Percentiles rank a stretch among this genome's conserved stretches.
Evolutionary conservation across 2,329 filamentous ascomycete genomes (phyloP).

Genomic region (Trichoderma polysporum): DNA sequence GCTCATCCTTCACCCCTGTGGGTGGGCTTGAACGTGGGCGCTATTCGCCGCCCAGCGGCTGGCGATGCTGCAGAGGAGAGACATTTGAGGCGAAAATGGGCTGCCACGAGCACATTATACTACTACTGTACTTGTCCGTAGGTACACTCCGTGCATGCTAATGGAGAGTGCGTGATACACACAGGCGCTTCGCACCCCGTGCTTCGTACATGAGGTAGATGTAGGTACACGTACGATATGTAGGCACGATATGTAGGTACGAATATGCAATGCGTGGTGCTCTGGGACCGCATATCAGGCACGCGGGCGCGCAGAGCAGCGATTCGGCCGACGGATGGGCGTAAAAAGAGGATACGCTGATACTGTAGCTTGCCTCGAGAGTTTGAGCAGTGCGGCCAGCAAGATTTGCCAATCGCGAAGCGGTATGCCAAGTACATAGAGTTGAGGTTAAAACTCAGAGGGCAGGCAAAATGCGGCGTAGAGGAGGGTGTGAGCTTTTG

Average conservation of each 20-base stretch:
- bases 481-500: neutral
- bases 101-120: neutral
- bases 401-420: neutral
- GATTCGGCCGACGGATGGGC: neutral
- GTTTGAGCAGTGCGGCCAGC: neutral
- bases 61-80: conserved; percentile 14
- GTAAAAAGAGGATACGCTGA: neutral
- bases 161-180: neutral
- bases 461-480: neutral
- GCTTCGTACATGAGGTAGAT: neutral
- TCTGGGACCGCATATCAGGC: neutral
- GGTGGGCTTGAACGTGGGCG: conserved; percentile 4
- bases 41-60: conserved; percentile 13
- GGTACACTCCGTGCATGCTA: neutral
- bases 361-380: neutral
- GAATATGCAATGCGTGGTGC: neutral
- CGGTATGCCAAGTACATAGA: neutral
- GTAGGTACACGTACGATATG: neutral
- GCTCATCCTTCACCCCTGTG: neutral
- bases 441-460: neutral
- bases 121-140: too few relatives aligned
- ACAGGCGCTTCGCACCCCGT: neutral
- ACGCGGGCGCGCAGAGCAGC: neutral
- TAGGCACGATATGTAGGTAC: neutral
- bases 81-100: conserved; percentile 1